Evolutionary conservation across 116 monocot species (phyloP), one percentile per base, ranked within the genome.

Genomic region (Posidonia oceanica): DNA sequence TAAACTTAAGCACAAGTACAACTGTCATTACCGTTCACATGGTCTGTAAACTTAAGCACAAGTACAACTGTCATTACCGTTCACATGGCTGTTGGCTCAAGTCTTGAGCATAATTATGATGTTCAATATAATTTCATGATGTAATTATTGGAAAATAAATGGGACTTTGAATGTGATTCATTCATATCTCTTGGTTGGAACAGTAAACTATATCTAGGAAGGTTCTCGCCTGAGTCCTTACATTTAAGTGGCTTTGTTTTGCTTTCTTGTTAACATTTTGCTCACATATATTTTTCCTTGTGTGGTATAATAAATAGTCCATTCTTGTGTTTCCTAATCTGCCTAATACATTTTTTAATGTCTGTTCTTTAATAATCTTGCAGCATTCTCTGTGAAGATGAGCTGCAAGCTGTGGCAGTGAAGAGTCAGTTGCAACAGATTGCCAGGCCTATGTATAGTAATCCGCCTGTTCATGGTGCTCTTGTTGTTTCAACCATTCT

Each of bases 371-470:
- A 54, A 54, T 48, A 4, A 36, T 36, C 15, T 52, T 41, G 15
- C 59, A 78, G 98, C 69, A 67, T 98, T 77, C 78, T 98, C 39
- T 98, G 98, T 51, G 89, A 92, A 68, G 81, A 93, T 88, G 98
- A 92, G 55, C 75, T 82, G 36, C 85, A 98, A 84, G 98, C 98
- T 51, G 93, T 89, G 40, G 80, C 92, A 20, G 93, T 98, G 63
- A 98, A 98, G 85, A 98, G 98, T 78, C 98, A 93, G 80, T 64
- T 98, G 79, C 89, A 98, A 75, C 98, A 98, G 73, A 84, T 98
- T 72, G 92, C 86, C 8, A 89, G 98, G 69, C 98, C 98, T 38
- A 98, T 98, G 98, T 98, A 98, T 72, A 89, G 93, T 68, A 98
- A 93, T 54, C 98, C 92, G 64, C 93, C 98, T 70, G 64, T 93